Base-by-base conservation (phyloP, 805 yeast genomes). In the Schizosaccharomyces lindneri region DNA sequence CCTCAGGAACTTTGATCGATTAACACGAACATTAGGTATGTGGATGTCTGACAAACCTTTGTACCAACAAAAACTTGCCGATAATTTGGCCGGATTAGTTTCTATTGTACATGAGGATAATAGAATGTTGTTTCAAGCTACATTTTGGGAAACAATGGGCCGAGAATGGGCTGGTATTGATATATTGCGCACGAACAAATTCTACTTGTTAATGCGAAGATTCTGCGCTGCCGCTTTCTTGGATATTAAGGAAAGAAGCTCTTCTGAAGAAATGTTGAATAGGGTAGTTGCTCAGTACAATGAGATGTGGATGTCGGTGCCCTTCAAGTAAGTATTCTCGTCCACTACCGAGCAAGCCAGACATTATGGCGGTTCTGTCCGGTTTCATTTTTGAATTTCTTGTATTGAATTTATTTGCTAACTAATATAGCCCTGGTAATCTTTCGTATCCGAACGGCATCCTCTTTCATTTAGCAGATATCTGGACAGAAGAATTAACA, bases 11-110 rank as follows among this genome's bases (percentile, higher is more conserved):
- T 51, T 13, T 55, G 19, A 15, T 36, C 29, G 17, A 21, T 6
- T 19, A 24, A 27, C 21, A 17, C 51, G n/a, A 51, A 24, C 5
- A 24, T n/a, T 29, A 65, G 80, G 95, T 11, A 87, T 93, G 95
- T 93, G 98, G 97, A 87, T 84, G 73, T 80, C 94, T 69, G 98
- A 93, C 71, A 80, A 89, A 69, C 95, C 96, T 32, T 77, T 84
- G 67, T 93, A 95, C 29, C 98, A 93, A 72, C 95, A 88, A 71
- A 74, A 82, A 63, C 74, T 93, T 48, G 95, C 95, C 1, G 78
- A 77, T 59, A 81, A 79, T 55, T 74, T 93, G 64, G 95, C 90
- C 1, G 75, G 72, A 36, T 68, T 81, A 43, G 64, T 74, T 39
- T 64, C 64, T n/a, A 60, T 66, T 11, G 71, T 77, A 73, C 64